Evolutionary conservation across 108 stramenopile species (phyloP).

Genomic region (Cyclotella atomus): DNA sequence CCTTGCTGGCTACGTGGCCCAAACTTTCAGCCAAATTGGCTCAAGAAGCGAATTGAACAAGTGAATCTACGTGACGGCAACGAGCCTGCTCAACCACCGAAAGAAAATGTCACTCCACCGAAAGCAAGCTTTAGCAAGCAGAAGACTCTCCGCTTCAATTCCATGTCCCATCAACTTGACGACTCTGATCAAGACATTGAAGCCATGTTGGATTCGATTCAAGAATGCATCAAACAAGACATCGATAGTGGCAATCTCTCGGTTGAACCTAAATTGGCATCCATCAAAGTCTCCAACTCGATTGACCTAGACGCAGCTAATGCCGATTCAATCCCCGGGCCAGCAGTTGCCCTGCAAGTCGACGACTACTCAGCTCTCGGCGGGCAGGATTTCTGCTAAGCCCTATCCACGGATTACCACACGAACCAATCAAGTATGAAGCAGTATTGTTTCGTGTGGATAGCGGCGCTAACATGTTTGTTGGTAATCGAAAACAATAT

Average conservation of each 20-base stretch:
- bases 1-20: neutral
- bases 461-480: slow-evolving; percentile 18
- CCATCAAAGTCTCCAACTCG: neutral
- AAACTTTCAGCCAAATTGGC: neutral
- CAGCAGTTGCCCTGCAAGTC: neutral
- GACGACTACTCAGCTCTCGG: neutral
- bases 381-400: slow-evolving; percentile 3
- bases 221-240: neutral
- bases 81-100: neutral
- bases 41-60: neutral
- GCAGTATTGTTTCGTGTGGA: slow-evolving; percentile 10
- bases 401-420: slow-evolving; percentile 17
- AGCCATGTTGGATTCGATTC: neutral
- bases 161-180: neutral
- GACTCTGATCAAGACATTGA: neutral
- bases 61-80: neutral
- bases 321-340: neutral
- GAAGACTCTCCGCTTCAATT: neutral
- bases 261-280: neutral
- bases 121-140: neutral
- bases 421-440: neutral
- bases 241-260: neutral
- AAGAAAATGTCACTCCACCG: neutral
- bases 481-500: neutral
- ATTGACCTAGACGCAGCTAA: neutral